Base-by-base conservation (phyloP, 352 stramenopile genomes). In the Pythium brachiatum region DNA sequence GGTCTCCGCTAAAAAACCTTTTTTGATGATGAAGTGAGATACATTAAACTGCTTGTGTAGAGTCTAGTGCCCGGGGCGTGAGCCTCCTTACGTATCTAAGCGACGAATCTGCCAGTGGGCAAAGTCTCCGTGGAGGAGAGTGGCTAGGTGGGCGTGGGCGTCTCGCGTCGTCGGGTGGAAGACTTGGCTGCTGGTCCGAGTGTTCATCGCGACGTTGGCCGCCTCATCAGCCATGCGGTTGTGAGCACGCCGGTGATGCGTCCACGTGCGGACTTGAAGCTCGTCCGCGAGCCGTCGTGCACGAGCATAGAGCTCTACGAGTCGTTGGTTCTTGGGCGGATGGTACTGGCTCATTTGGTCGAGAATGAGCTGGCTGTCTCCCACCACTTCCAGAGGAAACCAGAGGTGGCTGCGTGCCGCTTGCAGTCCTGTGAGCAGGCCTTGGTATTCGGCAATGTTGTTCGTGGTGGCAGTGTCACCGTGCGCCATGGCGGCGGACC, bases 361-460 rank as follows among this genome's bases (percentile, higher is more conserved):
- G 9, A 65, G 48, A 18, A 65, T 65, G 29, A 65, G 43, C 6
- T 44, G 46, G 48, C 58, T 65, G 50, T 65, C 58, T 1, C 50
- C 58, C 2, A 65, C 23, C 6, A 58, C 58, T 3, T 26, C 23
- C n/a, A 65, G 25, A 16, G 36, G 31, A 20, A 3, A 1, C 15
- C 3, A 39, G 21, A 46, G 20, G 16, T 50, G 15, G 3, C 23
- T 16, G 4, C 39, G 29, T 8, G 48, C 57, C 12, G 31, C 47
- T 2, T 7, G 3, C 0, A 59, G 38, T 15, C 58, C 50, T 1
- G 20, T 36, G 25, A 31, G 39, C 23, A 65, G 58, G 2, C 48
- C 58, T 11, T 32, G 23, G 18, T 58, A 65, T 41, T 65, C 48
- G 1, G 50, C 50, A 1, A 47, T 8, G 27, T 59, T 65, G 58